A percentile compares a stretch with the other conserved stretches of the same genome.
These are phyloP conservation scores for Solanum bukasovii DNA, from an alignment of 257 asterid species.

Conservation along the genomic window DNA sequence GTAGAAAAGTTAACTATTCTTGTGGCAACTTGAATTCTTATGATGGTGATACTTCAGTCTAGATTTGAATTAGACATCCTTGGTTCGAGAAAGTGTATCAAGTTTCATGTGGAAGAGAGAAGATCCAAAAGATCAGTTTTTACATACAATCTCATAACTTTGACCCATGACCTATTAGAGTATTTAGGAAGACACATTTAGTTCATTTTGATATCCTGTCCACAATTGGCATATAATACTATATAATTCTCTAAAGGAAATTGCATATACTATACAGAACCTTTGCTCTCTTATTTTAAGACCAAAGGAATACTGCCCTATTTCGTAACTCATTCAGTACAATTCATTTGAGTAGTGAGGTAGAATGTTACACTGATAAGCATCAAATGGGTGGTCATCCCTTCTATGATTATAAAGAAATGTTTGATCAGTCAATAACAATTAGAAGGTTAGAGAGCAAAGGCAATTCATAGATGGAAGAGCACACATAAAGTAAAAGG, in stretches of 20 bases:
- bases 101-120: background rate
- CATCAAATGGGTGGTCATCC: background rate
- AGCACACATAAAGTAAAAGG: background rate
- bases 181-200: background rate
- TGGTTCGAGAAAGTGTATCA: background rate
- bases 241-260: background rate
- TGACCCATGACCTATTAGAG: background rate
- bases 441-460: background rate
- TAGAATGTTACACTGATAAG: background rate
- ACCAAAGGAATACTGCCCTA: background rate
- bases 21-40: background rate
- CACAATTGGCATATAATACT: background rate
- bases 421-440: background rate
- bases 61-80: background rate
- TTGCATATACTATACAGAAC: background rate
- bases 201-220: background rate
- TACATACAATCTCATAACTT: background rate
- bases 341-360: background rate
- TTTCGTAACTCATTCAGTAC: background rate
- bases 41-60: background rate
- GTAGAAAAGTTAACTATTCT: background rate
- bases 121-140: background rate
- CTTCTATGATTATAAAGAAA: background rate
- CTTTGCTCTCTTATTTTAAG: background rate
- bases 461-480: background rate